A percentile compares a stretch with the other conserved stretches of the same genome.
These are phyloP conservation scores for Fusarium piperis DNA, from an alignment of 2,329 filamentous ascomycete genomes.

Conservation along the genomic window DNA sequence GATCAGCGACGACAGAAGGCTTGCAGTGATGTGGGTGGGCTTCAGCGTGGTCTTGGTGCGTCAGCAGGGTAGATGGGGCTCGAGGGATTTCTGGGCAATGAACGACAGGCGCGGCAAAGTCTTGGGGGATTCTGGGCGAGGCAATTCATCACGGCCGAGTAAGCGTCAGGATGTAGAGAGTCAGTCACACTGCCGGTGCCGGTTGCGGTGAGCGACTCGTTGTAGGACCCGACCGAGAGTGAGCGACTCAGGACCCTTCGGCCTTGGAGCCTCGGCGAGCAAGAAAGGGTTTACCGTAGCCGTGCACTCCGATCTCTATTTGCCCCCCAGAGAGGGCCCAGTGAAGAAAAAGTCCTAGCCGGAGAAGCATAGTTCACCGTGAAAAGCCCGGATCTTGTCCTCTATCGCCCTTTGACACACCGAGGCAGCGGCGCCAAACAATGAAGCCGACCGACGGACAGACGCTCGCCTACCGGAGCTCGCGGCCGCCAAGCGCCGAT, in stretches of 20 bases:
- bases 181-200: constrained; percentile 2
- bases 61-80: constrained; percentile 1
- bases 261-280: constrained; percentile 22
- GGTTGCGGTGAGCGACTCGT: constrained; percentile 26
- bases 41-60: constrained; percentile 16
- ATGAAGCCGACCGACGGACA: constrained; percentile 5
- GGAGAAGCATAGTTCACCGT: constrained; percentile 28
- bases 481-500: constrained; percentile 28
- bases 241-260: constrained; percentile 23
- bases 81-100: constrained; percentile 2
- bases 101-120: constrained; percentile 28
- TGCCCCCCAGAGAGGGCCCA: constrained; percentile 4
- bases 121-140: constrained; percentile 2
- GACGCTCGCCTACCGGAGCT: constrained; percentile 22
- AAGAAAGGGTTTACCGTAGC: constrained; percentile 17
- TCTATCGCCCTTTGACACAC: constrained; percentile 33
- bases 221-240: constrained; percentile 13
- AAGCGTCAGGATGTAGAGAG: neutral
- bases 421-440: constrained; percentile 31
- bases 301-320: constrained; percentile 7
- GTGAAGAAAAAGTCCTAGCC: constrained; percentile 22
- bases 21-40: constrained; percentile 15
- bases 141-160: constrained; percentile 1
- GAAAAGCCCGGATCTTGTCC: constrained; percentile 25
- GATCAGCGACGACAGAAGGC: constrained; percentile 7